Conservation (phyloP, 1,284 basidiomycete genomes). For the Cerrena zonata region DNA sequence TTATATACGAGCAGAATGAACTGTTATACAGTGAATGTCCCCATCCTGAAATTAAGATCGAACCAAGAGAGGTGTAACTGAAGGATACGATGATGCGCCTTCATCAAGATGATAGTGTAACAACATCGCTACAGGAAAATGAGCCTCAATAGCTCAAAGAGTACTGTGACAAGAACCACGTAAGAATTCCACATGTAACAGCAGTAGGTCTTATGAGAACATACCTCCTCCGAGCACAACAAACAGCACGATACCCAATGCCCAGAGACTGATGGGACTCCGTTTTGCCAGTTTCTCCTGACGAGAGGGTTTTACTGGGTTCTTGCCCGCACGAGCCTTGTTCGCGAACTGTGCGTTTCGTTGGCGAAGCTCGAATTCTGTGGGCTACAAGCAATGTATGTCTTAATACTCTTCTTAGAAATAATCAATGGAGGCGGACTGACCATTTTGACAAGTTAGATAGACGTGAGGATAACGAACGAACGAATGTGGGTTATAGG, state of each 20-base stretch:
- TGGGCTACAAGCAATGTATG: constrained; percentile 26
- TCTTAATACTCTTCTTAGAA: constrained; percentile 3
- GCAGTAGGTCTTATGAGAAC: constrained; percentile 24
- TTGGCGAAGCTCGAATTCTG: constrained; percentile 73
- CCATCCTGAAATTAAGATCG: not conserved
- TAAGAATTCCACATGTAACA: not conserved
- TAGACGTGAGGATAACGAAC: constrained; percentile 21
- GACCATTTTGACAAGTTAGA: constrained; percentile 28
- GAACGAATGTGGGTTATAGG: constrained; percentile 4
- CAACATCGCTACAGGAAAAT: constrained; percentile 49
- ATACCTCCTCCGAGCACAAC: constrained; percentile 72
- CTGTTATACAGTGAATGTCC: not conserved
- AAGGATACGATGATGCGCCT: too few species aligned
- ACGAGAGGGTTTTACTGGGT: constrained; percentile 63
- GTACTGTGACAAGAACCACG: constrained; percentile 36
- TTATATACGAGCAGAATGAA: not conserved
- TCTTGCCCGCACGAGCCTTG: constrained; percentile 66
- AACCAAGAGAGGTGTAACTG: too few species aligned
- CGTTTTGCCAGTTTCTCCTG: constrained; percentile 64
- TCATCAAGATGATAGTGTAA: not conserved
- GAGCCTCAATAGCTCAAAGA: constrained; percentile 65
- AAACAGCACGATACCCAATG: constrained; percentile 61
- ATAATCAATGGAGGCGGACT: constrained; percentile 7
- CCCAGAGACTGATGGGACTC: constrained; percentile 68
- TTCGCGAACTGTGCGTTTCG: constrained; percentile 73